Base-by-base conservation (phyloP, 495 filamentous ascomycete species). In the Tricharina praecox region DNA sequence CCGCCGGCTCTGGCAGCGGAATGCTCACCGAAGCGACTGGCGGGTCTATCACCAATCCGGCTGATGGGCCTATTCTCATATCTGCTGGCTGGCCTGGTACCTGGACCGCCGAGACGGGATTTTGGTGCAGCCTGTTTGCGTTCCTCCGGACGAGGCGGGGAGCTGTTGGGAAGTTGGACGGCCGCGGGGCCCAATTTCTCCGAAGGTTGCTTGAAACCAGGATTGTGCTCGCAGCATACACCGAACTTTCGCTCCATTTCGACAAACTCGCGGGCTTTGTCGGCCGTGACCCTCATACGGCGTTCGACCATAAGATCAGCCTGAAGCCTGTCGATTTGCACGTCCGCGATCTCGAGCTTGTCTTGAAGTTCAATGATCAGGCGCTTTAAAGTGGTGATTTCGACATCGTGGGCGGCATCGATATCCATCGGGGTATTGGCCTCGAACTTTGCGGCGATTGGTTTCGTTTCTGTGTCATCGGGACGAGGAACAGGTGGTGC, bases 161-260 rank as follows among this genome's bases (percentile, higher is more conserved):
- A 52, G 19, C 51, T 53, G 25, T 33, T 45, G 11, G 51, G 55
- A 33, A 58, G 30, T 4, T 51, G 50, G 23, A 55, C 48, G 16
- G 48, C 45, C 23, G 38, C 49, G n/a, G 55, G 3, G 33, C 48
- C 39, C 40, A 49, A 2, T 16, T 39, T 46, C 38, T 39, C 7
- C 18, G 37, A 8, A 34, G 50, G 23, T 26, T 33, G 2, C 47
- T 43, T 7, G n/a, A 45, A 45, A 21, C 49, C 52, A 10, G 54
- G 25, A 2, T 48, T 51, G 32, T 53, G 50, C 38, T 61, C 39
- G 36, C 58, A 61, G 43, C 58, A 61, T 45, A 50, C 54, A 4
- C 58, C 58, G 34, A 61, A 57, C 28, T 57, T 61, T 15, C 50
- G 52, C 35, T 61, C 58, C 15, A 54, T 15, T 37, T 61, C 58